These are phyloP conservation scores for Leccinum obscurum DNA, from an alignment of 768 basidiomycete species.

Conservation along the genomic window DNA sequence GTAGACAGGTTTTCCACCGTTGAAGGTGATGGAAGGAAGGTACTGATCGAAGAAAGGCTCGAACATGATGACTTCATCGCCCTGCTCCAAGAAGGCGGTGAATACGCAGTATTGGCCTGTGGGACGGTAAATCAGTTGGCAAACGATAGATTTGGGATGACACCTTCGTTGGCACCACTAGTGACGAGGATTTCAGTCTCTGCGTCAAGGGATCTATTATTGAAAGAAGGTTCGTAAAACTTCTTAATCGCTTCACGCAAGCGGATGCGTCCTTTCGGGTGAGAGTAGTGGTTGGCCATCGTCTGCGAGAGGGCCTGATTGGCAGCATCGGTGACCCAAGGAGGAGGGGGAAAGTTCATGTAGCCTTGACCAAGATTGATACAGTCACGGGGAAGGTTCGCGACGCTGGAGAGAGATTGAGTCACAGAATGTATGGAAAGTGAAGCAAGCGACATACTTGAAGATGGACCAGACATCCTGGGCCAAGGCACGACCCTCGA, in stretches of 20 bases:
- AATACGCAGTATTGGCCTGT: constrained; percentile 90
- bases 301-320: constrained; percentile 63
- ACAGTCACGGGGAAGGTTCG: constrained; percentile 85
- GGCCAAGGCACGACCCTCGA: constrained; percentile 72
- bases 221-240: constrained; percentile 69
- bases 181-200: constrained; percentile 92
- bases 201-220: constrained; percentile 70
- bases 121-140: constrained; percentile 3
- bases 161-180: constrained; percentile 97
- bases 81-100: constrained; percentile 85
- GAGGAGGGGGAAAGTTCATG: constrained; percentile 89
- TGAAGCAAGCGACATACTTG: constrained; percentile 50
- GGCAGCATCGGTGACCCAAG: constrained; percentile 77
- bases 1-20: constrained; percentile 89
- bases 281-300: constrained; percentile 82
- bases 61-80: constrained; percentile 98
- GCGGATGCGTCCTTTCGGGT: constrained; percentile 85
- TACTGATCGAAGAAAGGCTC: constrained; percentile 99
- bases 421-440: neutral
- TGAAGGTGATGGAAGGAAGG: constrained; percentile 89
- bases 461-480: constrained; percentile 92
- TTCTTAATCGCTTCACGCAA: constrained; percentile 84
- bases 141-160: constrained; percentile 3
- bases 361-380: constrained; percentile 96
- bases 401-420: constrained; percentile 51